Evolutionary conservation across 495 filamentous ascomycete genomes (phyloP), one percentile per base, ranked within the genome.

Genomic region (Hypomontagnella submonticulosa): DNA sequence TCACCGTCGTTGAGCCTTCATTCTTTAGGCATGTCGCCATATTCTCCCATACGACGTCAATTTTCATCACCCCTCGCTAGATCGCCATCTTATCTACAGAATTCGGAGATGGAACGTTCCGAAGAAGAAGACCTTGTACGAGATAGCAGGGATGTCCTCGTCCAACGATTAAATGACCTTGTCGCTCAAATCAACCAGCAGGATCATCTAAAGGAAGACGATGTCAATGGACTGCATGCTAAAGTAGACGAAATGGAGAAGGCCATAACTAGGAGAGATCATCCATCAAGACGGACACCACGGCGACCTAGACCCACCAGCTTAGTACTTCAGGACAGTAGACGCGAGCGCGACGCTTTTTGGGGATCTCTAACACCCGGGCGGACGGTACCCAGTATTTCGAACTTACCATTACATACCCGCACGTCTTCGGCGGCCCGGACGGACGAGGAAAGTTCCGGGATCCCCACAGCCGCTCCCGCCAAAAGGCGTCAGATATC

Each of bases 191-290:
- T 86, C 1, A 72, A 27, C 49, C 52, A 54, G 19, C 61, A 71
- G 18, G 67, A 66, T 10, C 50, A 63, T 12, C 53, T 66, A 10
- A 63, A 71, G 32, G 72, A 73, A 34, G 65, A 65, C n/a, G 57
- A 61, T 63, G 57, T 82, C 37, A 65, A 72, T 15, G 61, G 66
- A 30, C 64, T 83, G 37, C 73, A 80, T 48, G 69, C 65, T 47
- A 79, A 78, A 58, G 76, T 83, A 0, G 75, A 81, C 58, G 79
- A 82, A 63, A 79, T 83, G 73, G 79, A 83, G 61, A 69, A 48
- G 50, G 50, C 49, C 12, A 43, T 81, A 9, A 57, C 75, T 12
- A 59, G 61, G 58, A 67, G 41, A 69, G 53, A 60, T 52, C 47
- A 48, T 49, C 51, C 13, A 20, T 47, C 32, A 23, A 57, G 16